Evolutionary conservation across 140 eudicot genomes (phyloP), one percentile per base, ranked within the genome.

Genomic region (Erigeron philadelphicus): DNA sequence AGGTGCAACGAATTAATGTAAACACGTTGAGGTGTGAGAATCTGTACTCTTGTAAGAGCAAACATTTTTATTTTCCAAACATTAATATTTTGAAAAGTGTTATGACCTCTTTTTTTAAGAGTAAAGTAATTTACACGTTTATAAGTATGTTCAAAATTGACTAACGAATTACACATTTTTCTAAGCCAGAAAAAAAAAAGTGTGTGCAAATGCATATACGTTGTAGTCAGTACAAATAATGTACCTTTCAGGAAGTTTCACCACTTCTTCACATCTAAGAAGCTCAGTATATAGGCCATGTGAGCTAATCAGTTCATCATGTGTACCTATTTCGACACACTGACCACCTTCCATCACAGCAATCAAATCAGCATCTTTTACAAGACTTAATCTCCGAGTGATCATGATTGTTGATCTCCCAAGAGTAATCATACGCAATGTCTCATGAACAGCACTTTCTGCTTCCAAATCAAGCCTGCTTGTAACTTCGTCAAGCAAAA

Each of bases 281-380:
- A 86, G 82, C 75, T 86, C 92, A 1, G 86, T 68, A 71, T 86
- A 86, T 11, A 80, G 40, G 13, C 92, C 86, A 67, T 42, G 70
- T 57, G 70, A 38, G 68, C 38, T 61, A 31, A 79, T 63, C 60
- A 86, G 52, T 66, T 86, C 88, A 50, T 83, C 86, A 81, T 86
- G 93, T 25, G 86, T 86, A 49, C 93, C 88, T 76, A 76, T 74
- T 71, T 86, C 88, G n/a, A 83, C 86, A 55, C 83, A 82, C 38
- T 81, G 81, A 57, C 93, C 93, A 35, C 82, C 81, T 66, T 86
- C 84, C 71, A 86, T 73, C 59, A 86, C 93, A 54, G 88, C 93
- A 56, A 86, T 86, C 19, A 78, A 70, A 60, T 86, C 88, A 62
- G 80, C 88, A 72, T 83, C 84, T 65, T 76, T 86, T 48, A 78